Evolutionary conservation across 208 protist genomes (phyloP).

Genomic region (Crithidia fasciculata): DNA sequence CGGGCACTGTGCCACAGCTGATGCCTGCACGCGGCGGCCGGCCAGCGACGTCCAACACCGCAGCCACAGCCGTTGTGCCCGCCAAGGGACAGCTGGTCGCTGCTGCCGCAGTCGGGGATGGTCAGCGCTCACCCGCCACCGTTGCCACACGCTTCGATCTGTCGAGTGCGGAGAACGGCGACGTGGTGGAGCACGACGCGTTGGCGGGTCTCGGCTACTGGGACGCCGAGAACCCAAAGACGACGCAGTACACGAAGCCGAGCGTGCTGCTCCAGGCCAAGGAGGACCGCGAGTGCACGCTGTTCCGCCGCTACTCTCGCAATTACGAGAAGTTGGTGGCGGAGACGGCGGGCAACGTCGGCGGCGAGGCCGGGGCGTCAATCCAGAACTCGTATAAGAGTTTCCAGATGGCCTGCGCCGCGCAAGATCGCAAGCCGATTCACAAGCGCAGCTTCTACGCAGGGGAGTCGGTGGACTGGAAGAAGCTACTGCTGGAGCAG

Average conservation of each 20-base stretch:
- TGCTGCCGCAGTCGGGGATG: background rate
- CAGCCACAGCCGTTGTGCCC: background rate
- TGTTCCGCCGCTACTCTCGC: constrained; percentile 56
- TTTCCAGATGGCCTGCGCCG: constrained; percentile 25
- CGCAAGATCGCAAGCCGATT: constrained; percentile 34
- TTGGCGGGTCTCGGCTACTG: constrained; percentile 37
- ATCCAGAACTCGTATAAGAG: constrained; percentile 22
- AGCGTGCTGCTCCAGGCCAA: constrained; percentile 53
- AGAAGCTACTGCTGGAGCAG: constrained; percentile 29
- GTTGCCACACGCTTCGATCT: constrained; percentile 40
- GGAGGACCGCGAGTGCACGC: constrained; percentile 33
- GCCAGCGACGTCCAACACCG: background rate
- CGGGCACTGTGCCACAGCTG: background rate
- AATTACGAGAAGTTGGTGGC: constrained; percentile 38
- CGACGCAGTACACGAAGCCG: constrained; percentile 21
- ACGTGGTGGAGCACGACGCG: constrained; percentile 47
- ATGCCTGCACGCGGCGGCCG: background rate
- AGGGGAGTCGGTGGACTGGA: constrained; percentile 28
- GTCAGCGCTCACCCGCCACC: background rate
- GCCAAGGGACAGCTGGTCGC: background rate
- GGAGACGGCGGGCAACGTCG: constrained; percentile 23
- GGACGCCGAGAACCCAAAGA: constrained; percentile 24
- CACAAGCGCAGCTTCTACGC: constrained; percentile 45
- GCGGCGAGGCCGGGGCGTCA: constrained; percentile 25
- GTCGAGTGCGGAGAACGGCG: constrained; percentile 49